phyloP scores from a whole-genome alignment of 768 basidiomycete species.

The Leccinum incarnatum region DNA sequence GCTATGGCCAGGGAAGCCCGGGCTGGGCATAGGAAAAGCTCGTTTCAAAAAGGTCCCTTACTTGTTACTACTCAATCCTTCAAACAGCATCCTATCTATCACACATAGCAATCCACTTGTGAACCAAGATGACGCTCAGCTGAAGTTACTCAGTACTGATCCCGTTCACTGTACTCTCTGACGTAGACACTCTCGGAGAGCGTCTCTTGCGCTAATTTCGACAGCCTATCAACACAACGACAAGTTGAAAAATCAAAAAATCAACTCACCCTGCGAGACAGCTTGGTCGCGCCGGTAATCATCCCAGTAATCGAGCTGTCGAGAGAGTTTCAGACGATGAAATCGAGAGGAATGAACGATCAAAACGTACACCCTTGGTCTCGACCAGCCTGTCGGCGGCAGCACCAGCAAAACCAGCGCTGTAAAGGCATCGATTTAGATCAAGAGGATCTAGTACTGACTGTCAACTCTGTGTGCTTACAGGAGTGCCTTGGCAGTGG shows the following conservation, averaged over 20 bases:
- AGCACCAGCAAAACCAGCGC: slow-evolving; percentile 11
- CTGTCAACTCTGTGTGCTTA: neutral
- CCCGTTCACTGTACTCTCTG: neutral
- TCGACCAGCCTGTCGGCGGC: slow-evolving; percentile 7
- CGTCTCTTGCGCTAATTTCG: neutral
- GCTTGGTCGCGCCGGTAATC: neutral
- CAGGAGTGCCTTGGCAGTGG: slow-evolving; percentile 22
- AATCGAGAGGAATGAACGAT: neutral
- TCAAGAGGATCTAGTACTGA: neutral
- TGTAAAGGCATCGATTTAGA: slow-evolving; percentile 3
- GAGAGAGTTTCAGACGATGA: neutral
- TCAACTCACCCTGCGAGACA: neutral
- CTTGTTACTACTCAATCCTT: neutral
- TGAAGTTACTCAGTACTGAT: neutral
- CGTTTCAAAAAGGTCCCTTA: neutral
- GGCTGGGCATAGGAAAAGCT: neutral
- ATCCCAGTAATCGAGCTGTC: slow-evolving; percentile 6
- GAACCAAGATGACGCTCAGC: neutral
- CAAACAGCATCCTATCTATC: neutral
- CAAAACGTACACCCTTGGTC: slow-evolving; percentile 21
- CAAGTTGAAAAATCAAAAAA: neutral
- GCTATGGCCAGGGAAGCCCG: too few species aligned
- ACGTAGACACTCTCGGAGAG: neutral
- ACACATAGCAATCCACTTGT: neutral
- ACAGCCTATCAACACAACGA: neutral